Evolutionary conservation across 2,329 filamentous ascomycete species (phyloP), one percentile per base, ranked within the genome.

Genomic region (Penicillium vulpinum): DNA sequence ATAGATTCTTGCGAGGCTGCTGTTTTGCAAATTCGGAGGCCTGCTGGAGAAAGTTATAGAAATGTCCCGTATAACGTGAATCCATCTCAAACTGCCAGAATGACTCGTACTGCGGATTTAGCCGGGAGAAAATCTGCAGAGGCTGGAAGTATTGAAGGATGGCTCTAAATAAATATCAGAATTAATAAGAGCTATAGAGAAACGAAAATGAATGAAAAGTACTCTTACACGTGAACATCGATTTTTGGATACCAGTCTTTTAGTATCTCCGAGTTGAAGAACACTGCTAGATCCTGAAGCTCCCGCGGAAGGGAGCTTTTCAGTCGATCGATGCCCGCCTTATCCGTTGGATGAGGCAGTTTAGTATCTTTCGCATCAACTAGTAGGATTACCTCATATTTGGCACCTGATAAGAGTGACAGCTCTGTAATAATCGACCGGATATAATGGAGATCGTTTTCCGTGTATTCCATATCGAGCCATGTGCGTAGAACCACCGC

Each of bases 371-470:
- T 85, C 84, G 67, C 95, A 72, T 96, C 91, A 10, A 96, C 85
- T 2, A 96, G 83, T 18, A 96, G 82, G 69, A 95, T 90, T 3
- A 96, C 85, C 63, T 94, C 89, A 72, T 95, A 96, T 65, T 93
- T 89, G 38, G 89, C 91, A 22, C 91, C 91, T 5, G 91, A 92
- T 51, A 89, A 87, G 54, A 96, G 79, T 1, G 87, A 84, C 10
- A 96, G 80, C 72, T 97, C 92, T 13, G 87, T 85, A 68, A 96
- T 90, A 75, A 96, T 85, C 33, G 91, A 88, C 26, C 92, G 88
- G 41, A 96, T 75, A 67, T 90, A 89, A 72, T 92, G 85, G 46
- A 93, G 81, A 67, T 93, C 90, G 67, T 96, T 89, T 45, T 89
- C 85, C 13, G 85, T 85, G 80, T 91, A 97, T 16, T 85, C 67